phyloP scores from a whole-genome alignment of 2,329 filamentous ascomycete genomes.

The Penicillium concentricum region DNA sequence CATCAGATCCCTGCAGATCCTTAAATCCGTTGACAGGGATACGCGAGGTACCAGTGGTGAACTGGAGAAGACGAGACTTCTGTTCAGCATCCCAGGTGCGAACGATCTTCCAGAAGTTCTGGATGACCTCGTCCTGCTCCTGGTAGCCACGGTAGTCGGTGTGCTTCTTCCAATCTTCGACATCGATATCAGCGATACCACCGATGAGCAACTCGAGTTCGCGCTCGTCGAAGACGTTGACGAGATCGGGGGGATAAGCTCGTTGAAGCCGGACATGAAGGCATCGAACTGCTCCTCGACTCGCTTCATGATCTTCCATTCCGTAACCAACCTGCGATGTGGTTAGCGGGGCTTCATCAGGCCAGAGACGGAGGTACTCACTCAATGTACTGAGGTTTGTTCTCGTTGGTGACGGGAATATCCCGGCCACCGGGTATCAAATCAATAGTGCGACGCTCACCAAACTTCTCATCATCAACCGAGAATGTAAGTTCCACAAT shows the following conservation, averaged over 20 bases:
- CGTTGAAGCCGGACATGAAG: constrained; percentile 95
- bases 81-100: constrained; percentile 97
- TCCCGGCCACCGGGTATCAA: constrained; percentile 85
- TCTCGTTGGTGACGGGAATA: constrained; percentile 96
- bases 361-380: constrained; percentile 44
- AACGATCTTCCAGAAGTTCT: constrained; percentile 97
- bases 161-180: constrained; percentile 99
- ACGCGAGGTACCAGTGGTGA: constrained; percentile 94
- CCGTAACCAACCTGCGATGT: constrained; percentile 73
- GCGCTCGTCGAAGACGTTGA: constrained; percentile 98
- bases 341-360: not conserved
- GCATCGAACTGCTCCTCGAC: constrained; percentile 98
- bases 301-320: constrained; percentile 98
- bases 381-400: constrained; percentile 99
- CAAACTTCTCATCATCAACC: constrained; percentile 95
- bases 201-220: constrained; percentile 95
- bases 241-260: constrained; percentile 91
- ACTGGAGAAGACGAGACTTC: constrained; percentile 93
- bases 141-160: constrained; percentile 99
- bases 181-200: constrained; percentile 99
- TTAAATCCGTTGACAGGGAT: constrained; percentile 99
- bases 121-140: constrained; percentile 93
- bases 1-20: constrained; percentile 95
- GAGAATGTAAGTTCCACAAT: constrained; percentile 95
- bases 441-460: constrained; percentile 90